Evolutionary conservation across 352 stramenopile genomes (phyloP).

Genomic region (Globisporangium lucens): DNA sequence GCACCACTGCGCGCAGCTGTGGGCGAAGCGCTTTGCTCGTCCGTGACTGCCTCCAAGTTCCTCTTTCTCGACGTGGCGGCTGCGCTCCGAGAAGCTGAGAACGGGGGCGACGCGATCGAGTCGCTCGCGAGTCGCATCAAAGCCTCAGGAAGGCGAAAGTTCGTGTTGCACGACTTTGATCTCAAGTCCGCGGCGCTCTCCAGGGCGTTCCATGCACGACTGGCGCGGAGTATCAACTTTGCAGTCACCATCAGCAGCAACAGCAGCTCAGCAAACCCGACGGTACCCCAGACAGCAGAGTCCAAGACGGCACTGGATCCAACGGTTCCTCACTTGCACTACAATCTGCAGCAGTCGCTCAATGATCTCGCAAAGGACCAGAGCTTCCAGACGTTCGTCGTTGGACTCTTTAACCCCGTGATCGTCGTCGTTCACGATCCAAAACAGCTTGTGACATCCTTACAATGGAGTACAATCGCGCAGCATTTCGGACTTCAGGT

Average conservation of each 20-base stretch:
- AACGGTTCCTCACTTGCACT: conserved; percentile 2
- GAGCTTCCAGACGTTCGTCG: conserved; percentile 25
- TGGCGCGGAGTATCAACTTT: conserved; percentile 26
- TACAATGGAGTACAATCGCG: conserved; percentile 11
- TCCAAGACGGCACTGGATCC: background rate
- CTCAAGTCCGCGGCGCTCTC: conserved; percentile 11
- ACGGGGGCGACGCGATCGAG: conserved; percentile 8
- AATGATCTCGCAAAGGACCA: background rate
- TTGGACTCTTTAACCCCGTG: conserved; percentile 28
- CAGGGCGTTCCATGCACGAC: conserved; percentile 15
- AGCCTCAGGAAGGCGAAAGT: conserved; percentile 20
- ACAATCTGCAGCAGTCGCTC: background rate
- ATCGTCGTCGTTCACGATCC: conserved; percentile 31
- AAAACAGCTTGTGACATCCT: conserved; percentile 7
- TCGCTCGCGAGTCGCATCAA: conserved; percentile 20
- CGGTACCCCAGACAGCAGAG: background rate
- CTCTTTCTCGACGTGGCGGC: conserved; percentile 29
- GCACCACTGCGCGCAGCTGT: background rate
- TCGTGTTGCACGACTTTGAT: conserved; percentile 28
- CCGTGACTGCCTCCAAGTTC: conserved; percentile 19
- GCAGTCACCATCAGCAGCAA: conserved; percentile 20
- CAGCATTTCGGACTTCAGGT: conserved; percentile 25
- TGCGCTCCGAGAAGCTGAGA: conserved; percentile 10
- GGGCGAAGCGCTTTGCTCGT: background rate
- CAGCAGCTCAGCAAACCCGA: conserved; percentile 4